Conservation (phyloP, 495 filamentous ascomycete species). For the Aspergillus sclerotiicarbonarius region DNA sequence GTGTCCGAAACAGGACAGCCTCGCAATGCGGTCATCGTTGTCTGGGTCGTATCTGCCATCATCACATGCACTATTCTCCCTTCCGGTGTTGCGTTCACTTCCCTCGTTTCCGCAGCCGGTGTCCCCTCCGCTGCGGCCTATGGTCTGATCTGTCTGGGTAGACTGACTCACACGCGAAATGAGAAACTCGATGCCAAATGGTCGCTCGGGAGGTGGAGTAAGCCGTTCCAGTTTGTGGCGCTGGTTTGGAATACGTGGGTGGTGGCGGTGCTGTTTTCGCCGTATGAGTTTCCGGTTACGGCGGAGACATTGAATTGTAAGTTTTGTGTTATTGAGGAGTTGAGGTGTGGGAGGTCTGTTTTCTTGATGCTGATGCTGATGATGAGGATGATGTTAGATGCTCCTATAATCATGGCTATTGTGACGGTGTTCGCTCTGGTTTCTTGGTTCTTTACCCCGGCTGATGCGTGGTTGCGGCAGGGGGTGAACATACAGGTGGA, state of each 20-base stretch:
- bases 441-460: not conserved
- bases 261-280: not conserved
- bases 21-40: conserved; percentile 38
- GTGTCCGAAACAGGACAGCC: conserved; percentile 37
- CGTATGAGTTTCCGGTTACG: not conserved
- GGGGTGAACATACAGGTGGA: not conserved
- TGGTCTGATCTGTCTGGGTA: conserved; percentile 33
- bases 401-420: conserved; percentile 2
- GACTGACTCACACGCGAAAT: conserved; percentile 32
- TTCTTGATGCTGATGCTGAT: not conserved
- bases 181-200: conserved; percentile 1
- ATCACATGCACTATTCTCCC: not conserved
- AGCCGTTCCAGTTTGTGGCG: not conserved
- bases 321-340: not conserved
- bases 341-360: not conserved
- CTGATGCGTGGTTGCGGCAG: conserved; percentile 2
- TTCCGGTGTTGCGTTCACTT: not conserved
- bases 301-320: conserved; percentile 3
- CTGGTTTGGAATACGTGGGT: not conserved
- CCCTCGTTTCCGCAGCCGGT: conserved; percentile 30
- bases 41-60: not conserved
- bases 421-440: not conserved
- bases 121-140: conserved; percentile 39
- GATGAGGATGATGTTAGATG: not conserved
- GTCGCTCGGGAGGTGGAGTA: not conserved